phyloP scores from a whole-genome alignment of 495 filamentous ascomycete species.

The Aspergillus bridgeri region DNA sequence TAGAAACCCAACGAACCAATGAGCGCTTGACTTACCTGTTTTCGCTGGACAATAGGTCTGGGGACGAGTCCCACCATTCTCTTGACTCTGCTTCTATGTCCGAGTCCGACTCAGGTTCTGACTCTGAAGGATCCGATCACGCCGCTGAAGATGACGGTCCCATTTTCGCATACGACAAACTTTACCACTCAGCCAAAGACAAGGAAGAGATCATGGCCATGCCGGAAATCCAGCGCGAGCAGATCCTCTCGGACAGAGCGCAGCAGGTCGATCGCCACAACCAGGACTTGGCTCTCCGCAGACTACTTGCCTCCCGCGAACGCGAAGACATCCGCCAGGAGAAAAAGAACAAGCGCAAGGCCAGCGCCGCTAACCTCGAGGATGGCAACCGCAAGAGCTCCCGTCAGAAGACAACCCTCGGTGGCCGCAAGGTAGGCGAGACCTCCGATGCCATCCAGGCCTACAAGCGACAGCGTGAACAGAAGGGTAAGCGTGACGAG shows the following conservation, averaged over 20 bases:
- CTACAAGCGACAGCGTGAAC: constrained; percentile 79
- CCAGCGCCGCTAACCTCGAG: constrained; percentile 68
- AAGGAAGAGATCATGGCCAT: constrained; percentile 79
- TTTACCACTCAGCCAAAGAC: constrained; percentile 75
- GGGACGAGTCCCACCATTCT: constrained; percentile 66
- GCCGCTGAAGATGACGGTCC: constrained; percentile 54
- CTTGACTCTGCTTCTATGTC: constrained; percentile 84
- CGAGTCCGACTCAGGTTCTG: constrained; percentile 76
- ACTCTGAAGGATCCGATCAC: constrained; percentile 52
- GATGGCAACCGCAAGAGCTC: constrained; percentile 73
- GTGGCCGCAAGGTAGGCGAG: constrained; percentile 75
- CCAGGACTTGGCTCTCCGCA: constrained; percentile 81
- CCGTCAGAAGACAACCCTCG: constrained; percentile 73
- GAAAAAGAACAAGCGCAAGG: constrained; percentile 79
- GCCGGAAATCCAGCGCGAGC: constrained; percentile 86
- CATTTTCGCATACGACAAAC: constrained; percentile 84
- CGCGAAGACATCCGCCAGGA: constrained; percentile 54
- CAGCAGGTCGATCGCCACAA: constrained; percentile 72
- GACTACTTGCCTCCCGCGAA: constrained; percentile 66
- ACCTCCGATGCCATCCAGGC: constrained; percentile 72
- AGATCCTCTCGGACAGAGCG: constrained; percentile 84
- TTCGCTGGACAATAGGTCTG: constrained; percentile 45
- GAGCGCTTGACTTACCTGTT: not conserved
- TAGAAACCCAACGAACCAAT: not conserved
- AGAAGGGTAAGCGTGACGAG: constrained; percentile 69